Conservation (phyloP, 805 yeast genomes). For the Wickerhamiella bombiphila region DNA sequence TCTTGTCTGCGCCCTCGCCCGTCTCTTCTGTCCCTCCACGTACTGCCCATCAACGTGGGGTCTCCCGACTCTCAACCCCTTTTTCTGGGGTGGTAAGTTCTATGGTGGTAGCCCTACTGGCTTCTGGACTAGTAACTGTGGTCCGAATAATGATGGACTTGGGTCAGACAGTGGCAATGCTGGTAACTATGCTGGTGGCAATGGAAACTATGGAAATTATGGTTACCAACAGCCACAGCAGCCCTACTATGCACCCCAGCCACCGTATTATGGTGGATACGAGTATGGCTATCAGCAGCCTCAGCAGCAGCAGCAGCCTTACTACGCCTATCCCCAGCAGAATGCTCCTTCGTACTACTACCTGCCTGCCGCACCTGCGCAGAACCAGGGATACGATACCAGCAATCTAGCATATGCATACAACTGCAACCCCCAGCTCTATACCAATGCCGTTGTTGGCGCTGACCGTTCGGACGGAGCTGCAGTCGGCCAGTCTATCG, state of each 20-base stretch:
- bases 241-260: no score
- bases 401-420: no score
- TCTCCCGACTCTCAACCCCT: neutral
- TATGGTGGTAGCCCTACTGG: neutral
- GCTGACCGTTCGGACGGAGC: no score
- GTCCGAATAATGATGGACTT: no score
- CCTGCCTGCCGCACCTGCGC: no score
- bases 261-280: no score
- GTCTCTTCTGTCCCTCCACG: constrained; percentile 1
- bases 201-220: no score
- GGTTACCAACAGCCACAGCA: constrained; percentile 4
- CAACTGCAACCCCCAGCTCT: neutral
- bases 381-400: no score
- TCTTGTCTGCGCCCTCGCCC: neutral
- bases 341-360: constrained; percentile 1
- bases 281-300: neutral
- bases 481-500: no score
- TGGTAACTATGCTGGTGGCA: no score
- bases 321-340: constrained; percentile 4
- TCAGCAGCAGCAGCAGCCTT: constrained; percentile 3
- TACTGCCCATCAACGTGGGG: neutral
- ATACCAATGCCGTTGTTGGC: neutral
- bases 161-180: no score
- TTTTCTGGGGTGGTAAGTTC: neutral
- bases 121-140: no score